Evolutionary conservation across 148 eudicot species (phyloP).

Genomic region (Diospyros kaki): DNA sequence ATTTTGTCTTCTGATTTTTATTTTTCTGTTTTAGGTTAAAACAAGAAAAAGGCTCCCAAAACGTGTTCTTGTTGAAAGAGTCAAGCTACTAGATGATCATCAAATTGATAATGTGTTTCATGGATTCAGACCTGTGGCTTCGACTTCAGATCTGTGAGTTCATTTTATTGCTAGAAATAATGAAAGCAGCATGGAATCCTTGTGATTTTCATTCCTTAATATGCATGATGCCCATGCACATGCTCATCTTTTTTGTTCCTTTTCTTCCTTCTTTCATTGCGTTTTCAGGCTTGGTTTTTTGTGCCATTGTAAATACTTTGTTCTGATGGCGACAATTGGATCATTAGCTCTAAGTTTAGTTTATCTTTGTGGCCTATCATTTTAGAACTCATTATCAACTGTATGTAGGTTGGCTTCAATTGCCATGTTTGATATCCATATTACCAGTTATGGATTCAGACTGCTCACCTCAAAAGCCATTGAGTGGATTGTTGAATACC

Average conservation of each 20-base stretch:
- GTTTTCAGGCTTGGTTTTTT: too few relatives aligned
- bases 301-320: neutral
- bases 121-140: constrained; percentile 52
- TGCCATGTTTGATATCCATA: too few relatives aligned
- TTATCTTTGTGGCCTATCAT: neutral
- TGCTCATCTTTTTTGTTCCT: too few relatives aligned
- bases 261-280: too few relatives aligned
- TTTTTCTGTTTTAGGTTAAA: constrained; percentile 36
- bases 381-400: neutral
- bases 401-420: neutral
- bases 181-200: neutral
- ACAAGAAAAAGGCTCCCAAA: constrained; percentile 44
- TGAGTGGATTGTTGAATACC: too few relatives aligned
- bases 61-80: constrained; percentile 60
- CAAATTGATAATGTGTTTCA: constrained; percentile 58
- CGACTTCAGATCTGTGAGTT: constrained; percentile 57
- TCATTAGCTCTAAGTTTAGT: neutral
- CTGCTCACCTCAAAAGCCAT: too few relatives aligned
- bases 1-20: neutral
- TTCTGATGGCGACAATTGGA: neutral
- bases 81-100: constrained; percentile 48
- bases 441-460: too few relatives aligned
- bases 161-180: neutral
- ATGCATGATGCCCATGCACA: too few relatives aligned
- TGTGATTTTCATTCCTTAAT: constrained; percentile 2